Evolutionary conservation across 805 yeast species (phyloP), one percentile per base, ranked within the genome.

Genomic region (Metschnikowia chrysomelidarum): DNA sequence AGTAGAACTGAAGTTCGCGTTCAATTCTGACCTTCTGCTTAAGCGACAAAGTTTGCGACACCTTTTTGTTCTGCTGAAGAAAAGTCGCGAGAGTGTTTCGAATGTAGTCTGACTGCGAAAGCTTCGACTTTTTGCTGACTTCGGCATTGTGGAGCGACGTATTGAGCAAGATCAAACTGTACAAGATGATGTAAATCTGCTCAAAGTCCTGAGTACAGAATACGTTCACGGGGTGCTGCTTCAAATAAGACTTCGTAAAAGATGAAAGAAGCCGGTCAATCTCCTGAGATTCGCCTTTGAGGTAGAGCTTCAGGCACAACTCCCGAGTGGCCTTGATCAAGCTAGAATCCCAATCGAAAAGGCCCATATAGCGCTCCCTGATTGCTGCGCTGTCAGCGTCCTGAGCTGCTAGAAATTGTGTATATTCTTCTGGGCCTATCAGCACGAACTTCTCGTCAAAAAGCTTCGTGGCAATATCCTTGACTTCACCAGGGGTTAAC

Each of bases 221-320:
- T 27, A 67, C 69, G 54, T 68, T 71, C 36, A 49, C 60, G 14
- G 69, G 73, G 60, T 64, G 76, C 62, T 57, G 73, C 19, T 55
- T 55, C 15, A 67, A 62, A 80, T 89, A 87, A 34, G 80, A 73
- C 34, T 67, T 65, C 13, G 93, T 75, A 51, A 85, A 80, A 3
- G 80, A 70, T 27, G 82, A 80, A 37, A 87, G 62, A 19, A 87
- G 73, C 31, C 85, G 71, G 57, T 86, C 93, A 34, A 87, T 78
- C 50, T 82, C 83, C 49, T 83, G 89, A 3, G 93, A 78, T 59
- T 87, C 95, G 5, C 91, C 95, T 51, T 78, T 77, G 49, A 87
- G 69, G 58, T 81, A 82, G n/a, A 87, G 53, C 45, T 70, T 75
- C 24, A 73, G 69, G 46, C 94, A 86, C 20, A 87, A 62, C 28